Base-by-base conservation (phyloP, 1,139 yeast genomes). In the Yamadazyma taylorii region DNA sequence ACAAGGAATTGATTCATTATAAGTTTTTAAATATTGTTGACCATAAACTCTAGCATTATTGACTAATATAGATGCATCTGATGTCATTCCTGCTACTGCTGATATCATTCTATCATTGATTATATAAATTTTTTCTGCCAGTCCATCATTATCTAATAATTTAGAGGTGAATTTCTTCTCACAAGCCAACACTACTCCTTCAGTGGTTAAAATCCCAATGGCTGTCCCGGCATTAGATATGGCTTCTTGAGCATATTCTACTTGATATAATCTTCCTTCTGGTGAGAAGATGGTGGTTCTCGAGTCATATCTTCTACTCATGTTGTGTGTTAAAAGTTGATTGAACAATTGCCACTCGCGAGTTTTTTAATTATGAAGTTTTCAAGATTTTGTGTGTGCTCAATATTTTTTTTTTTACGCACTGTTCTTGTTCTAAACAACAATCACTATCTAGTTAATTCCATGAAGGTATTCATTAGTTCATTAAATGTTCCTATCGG, bases 281-380 rank as follows among this genome's bases (percentile, higher is more conserved):
- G 99, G 99, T 24, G 97, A 90, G 69, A 92, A 94, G 56, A 94
- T 92, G 15, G 98, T 92, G 39, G 98, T 92, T 76, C 99, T 82
- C 47, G 96, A 85, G 67, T 92, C 99, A 90, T 71, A 71, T 62
- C 77, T 68, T 64, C 77, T 68, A 40, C 76, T 70, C 77, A 71
- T 71, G 37, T 36, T 36, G 52, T n/a, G n/a, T n/a, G n/a, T n/a
- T n/a, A n/a, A n/a, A n/a, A 24, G 26, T 24, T 24, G 7, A n/a
- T 7, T 24, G n/a, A 10, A 24, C 5, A 24, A 24, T 25, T n/a
- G 16, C 14, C 28, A 25, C 14, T 25, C 5, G 28, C 5, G 16
- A 25, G n/a, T n/a, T n/a, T n/a, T n/a, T n/a, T n/a, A n/a, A n/a
- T n/a, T n/a, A n/a, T n/a, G n/a, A n/a, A n/a, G n/a, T n/a, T n/a